phyloP scores from a whole-genome alignment of 176 grass and related monocot species.

The Tillandsia fasciculata region DNA sequence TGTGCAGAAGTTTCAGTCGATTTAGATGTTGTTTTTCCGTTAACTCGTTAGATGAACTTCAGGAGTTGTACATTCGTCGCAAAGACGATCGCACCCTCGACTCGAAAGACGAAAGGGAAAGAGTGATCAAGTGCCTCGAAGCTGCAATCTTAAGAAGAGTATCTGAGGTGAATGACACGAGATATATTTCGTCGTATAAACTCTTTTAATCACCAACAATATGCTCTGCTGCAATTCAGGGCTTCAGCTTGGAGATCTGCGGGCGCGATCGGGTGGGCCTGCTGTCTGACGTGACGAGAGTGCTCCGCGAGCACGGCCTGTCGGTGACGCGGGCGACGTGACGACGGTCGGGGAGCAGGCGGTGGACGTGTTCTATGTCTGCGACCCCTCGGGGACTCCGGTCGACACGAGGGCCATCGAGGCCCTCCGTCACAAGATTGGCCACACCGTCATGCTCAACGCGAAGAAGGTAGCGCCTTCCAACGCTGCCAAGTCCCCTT shows the following conservation, averaged over 20 bases:
- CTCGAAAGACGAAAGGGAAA: constrained; percentile 54
- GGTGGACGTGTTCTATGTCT: constrained; percentile 62
- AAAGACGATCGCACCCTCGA: constrained; percentile 67
- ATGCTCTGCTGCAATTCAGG: constrained; percentile 28
- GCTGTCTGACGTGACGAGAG: constrained; percentile 65
- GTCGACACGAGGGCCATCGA: constrained; percentile 76
- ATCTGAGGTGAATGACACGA: constrained; percentile 45
- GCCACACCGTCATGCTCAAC: constrained; percentile 79
- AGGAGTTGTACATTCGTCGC: constrained; percentile 89
- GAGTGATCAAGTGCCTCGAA: constrained; percentile 78
- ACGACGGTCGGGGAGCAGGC: constrained; percentile 56
- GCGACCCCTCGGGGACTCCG: constrained; percentile 51
- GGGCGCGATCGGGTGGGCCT: constrained; percentile 76
- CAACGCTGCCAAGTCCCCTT: constrained; percentile 23
- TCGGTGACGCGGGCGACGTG: constrained; percentile 63
- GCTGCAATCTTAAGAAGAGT: constrained; percentile 91
- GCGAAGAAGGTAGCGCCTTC: constrained; percentile 45
- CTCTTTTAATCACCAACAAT: background rate
- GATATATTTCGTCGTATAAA: background rate
- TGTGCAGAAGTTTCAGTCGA: background rate
- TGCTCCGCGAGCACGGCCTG: constrained; percentile 63
- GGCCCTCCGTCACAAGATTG: constrained; percentile 57
- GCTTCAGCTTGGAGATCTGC: constrained; percentile 84
- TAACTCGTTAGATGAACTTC: background rate
- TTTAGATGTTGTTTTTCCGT: background rate